These are phyloP conservation scores for Stephania yunnanensis DNA, from an alignment of 164 flowering plant genomes.

Conservation along the genomic window DNA sequence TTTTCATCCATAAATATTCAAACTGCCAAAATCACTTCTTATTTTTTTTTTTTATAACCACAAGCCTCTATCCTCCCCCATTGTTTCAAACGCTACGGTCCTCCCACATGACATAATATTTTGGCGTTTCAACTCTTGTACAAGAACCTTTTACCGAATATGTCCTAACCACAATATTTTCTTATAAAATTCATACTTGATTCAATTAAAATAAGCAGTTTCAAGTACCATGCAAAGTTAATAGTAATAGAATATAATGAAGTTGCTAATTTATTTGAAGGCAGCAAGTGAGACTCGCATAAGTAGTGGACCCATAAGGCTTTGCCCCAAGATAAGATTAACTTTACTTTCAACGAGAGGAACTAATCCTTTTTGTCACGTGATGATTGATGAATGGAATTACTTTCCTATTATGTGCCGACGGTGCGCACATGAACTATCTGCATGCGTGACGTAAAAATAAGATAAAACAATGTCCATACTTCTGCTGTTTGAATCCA, in stretches of 20 bases:
- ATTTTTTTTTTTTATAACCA: neutral
- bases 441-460: neutral
- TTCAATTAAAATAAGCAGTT: neutral
- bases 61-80: neutral
- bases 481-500: conserved; percentile 93
- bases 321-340: neutral
- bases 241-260: neutral
- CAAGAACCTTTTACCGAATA: neutral
- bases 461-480: conserved; percentile 24
- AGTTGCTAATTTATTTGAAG: too few species aligned
- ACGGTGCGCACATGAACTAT: neutral
- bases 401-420: neutral
- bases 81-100: neutral
- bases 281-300: neutral
- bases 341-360: neutral
- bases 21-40: neutral
- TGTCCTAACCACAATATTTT: neutral
- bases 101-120: neutral
- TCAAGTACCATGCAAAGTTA: neutral
- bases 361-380: neutral
- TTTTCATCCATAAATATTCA: neutral
- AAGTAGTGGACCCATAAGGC: neutral
- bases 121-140: neutral
- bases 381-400: neutral
- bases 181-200: neutral